Percentiles rank a stretch among this genome's conserved stretches.
Evolutionary conservation across 2,329 filamentous ascomycete species (phyloP).

Genomic region (Ampelomyces quisqualis): DNA sequence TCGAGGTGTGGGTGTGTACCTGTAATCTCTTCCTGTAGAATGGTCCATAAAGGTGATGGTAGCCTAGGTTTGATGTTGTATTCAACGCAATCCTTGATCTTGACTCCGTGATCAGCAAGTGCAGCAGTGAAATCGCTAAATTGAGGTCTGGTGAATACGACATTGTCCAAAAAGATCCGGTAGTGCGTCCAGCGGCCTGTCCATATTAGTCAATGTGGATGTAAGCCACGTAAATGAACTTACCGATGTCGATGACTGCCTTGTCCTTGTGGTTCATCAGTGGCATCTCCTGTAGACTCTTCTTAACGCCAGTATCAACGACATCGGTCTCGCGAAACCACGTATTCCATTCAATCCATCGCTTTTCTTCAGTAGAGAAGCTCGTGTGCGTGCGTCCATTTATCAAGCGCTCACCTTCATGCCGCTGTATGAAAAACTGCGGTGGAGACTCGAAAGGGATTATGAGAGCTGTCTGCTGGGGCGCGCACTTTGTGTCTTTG

Average conservation of each 20-base stretch:
- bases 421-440: slow-evolving; percentile 46
- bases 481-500: slow-evolving; percentile 14
- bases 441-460: slow-evolving; percentile 45
- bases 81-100: slow-evolving; percentile 46
- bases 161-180: slow-evolving; percentile 50
- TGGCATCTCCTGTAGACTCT: slow-evolving; percentile 22
- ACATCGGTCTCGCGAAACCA: slow-evolving; percentile 68
- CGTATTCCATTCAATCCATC: slow-evolving; percentile 58
- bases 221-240: slow-evolving; percentile 14
- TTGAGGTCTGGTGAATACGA: slow-evolving; percentile 29
- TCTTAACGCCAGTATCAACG: slow-evolving; percentile 43
- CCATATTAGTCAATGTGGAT: slow-evolving; percentile 1
- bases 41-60: slow-evolving; percentile 20
- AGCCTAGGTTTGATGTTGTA: slow-evolving; percentile 45
- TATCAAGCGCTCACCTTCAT: slow-evolving; percentile 12
- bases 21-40: slow-evolving; percentile 35
- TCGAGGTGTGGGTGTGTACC: slow-evolving; percentile 26
- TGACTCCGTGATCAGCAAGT: slow-evolving; percentile 73
- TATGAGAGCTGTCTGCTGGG: slow-evolving; percentile 19
- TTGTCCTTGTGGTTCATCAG: slow-evolving; percentile 45
- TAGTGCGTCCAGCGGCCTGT: slow-evolving; percentile 65
- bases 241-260: slow-evolving; percentile 62
- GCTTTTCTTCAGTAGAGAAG: slow-evolving; percentile 25
- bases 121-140: slow-evolving; percentile 53
- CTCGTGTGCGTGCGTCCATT: slow-evolving; percentile 10